A percentile compares a stretch with the other conserved stretches of the same genome.
Evolutionary conservation across 2,329 filamentous ascomycete species (phyloP).

Genomic region (Alternaria alternata): DNA sequence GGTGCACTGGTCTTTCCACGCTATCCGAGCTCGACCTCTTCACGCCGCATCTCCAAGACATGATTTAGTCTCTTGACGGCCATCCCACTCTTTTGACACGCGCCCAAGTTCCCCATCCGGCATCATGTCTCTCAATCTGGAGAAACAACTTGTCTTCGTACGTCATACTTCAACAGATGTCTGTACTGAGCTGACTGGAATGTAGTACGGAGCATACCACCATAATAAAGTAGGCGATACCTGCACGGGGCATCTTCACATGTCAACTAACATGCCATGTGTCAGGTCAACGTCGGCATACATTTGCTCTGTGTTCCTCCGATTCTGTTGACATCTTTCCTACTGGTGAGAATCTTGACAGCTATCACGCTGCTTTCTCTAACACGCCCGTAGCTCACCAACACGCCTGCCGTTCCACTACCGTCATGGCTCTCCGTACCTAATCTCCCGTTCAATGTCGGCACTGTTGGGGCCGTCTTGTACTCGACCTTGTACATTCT

Average conservation of each 20-base stretch:
- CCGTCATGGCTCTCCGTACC: conserved; percentile 63
- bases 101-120: conserved; percentile 39
- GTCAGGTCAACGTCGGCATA: conserved; percentile 76
- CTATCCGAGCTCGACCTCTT: conserved; percentile 2
- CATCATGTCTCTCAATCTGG: conserved; percentile 72
- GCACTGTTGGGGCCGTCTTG: conserved; percentile 64
- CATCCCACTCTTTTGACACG: conserved; percentile 34
- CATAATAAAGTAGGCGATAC: conserved; percentile 67
- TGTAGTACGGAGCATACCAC: conserved; percentile 84
- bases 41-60: conserved; percentile 31
- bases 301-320: conserved; percentile 82
- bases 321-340: conserved; percentile 74
- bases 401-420: conserved; percentile 62
- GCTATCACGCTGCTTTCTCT: conserved; percentile 5
- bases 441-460: conserved; percentile 67
- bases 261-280: conserved; percentile 35
- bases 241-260: conserved; percentile 14
- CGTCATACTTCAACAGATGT: conserved; percentile 46
- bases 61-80: conserved; percentile 34
- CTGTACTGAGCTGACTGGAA: conserved; percentile 22
- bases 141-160: conserved; percentile 85
- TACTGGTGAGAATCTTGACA: conserved; percentile 66
- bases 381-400: conserved; percentile 59
- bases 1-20: conserved; percentile 17
- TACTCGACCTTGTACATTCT: conserved; percentile 87